Base-by-base conservation (phyloP, 257 asterid genomes). In the Salvia splendens region DNA sequence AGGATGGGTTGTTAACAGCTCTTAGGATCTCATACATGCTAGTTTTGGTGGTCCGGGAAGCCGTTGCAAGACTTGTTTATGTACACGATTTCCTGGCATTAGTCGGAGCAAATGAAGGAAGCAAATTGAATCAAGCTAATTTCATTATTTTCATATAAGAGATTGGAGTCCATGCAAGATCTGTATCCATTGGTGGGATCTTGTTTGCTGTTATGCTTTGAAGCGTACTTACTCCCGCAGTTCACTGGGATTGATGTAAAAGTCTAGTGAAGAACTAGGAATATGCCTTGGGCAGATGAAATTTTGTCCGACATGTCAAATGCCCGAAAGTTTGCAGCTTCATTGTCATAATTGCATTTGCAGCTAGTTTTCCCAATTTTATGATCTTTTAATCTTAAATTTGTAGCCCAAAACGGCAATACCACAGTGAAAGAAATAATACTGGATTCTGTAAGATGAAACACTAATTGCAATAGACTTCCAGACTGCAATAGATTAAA, bases 111-210 rank as follows among this genome's bases (percentile, higher is more conserved):
- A 57, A 62, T 38, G 45, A 56, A 57, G 66, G 46, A 45, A 61
- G 52, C 61, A 48, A 28, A 30, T 66, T 35, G 65, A 38, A 33
- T 46, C 33, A 12, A 2, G 14, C 11, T 32, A 24, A 59, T 35
- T 65, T 47, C 30, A 24, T 24, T 24, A 24, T 24, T 24, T 24
- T 24, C 43, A 38, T 60, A 33, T 46, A 8, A 69, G 58, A 55
- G 72, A 41, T 60, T 12, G 65, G 58, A 62, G 66, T 14, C 32
- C 59, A 68, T 68, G 67, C 62, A 32, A 45, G 76, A 77, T 63
- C 61, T 40, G 24, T 46, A 69, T 52, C 40, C 6, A 35, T 66
- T 56, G 64, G 62, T 30, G 43, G 65, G 36, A 61, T 71, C 55
- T 62, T 59, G 45, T 57, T 47, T 72, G 71, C 61, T 7, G 10